Base-by-base conservation (phyloP, 2,329 filamentous ascomycete species). In the Diaporthe vaccinii region DNA sequence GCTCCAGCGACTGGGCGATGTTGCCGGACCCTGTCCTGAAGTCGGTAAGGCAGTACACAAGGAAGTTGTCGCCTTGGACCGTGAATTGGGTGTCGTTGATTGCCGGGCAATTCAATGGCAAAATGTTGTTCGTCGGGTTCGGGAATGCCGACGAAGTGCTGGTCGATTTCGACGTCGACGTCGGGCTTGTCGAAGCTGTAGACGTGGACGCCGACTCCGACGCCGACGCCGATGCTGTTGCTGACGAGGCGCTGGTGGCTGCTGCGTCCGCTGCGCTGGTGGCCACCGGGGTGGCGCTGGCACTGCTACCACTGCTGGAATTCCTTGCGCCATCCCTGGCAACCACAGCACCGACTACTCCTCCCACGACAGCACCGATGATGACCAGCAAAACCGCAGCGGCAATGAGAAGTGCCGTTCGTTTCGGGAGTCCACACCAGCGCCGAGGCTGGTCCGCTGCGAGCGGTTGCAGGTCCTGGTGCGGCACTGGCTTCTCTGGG, bases 61-160 rank as follows among this genome's bases (percentile, higher is more conserved):
- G 25, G 41, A 72, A 72, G 8, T 31, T n/a, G 4, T 5, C 9
- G 57, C 41, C 44, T 9, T 49, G 39, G 6, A 34, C 59, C 31
- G 70, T 72, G 44, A 49, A 72, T 25, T 72, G 57, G n/a, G 70
- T 72, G 41, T 53, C 17, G 4, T 72, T 72, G 41, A 72, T 72
- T 25, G 70, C 70, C 12, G 70, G 70, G 41, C 70, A 72, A 12
- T 72, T 72, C 31, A 72, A n/a, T 0, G 70, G 46, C 22, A 72
- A 28, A 10, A 72, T 61, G 12, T 62, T 62, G 28, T 62, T 74
- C 8, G 73, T 57, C 57, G 73, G 67, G 9, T 2, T 72, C 15
- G 65, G 65, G 34, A 74, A 62, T 34, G 49, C 28, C 25, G 65
- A 65, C 2, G 58, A 20, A 9, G 46, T 69, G 28, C 49, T 57